Base-by-base conservation (phyloP, 2,329 filamentous ascomycete genomes). In the Leptographium lundbergii region DNA sequence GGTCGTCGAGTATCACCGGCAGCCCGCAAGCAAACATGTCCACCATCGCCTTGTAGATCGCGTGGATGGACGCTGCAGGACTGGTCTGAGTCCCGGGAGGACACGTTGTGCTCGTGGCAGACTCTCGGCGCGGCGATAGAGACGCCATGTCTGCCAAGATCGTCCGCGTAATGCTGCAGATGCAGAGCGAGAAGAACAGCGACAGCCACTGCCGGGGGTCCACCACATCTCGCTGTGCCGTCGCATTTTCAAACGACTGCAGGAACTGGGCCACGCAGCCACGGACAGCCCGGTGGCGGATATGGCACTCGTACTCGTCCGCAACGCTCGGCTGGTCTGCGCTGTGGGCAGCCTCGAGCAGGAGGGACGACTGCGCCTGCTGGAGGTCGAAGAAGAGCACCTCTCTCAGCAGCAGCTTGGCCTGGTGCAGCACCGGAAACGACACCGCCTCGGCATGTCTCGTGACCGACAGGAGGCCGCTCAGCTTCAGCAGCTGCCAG, bases 151-250 rank as follows among this genome's bases (percentile, higher is more conserved):
- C 77, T 19, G 76, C 70, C 6, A 82, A 68, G 1, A 84, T 72
- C 1, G 79, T 79, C 55, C 76, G 75, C 24, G 78, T 73, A 32
- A 80, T 71, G 65, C 79, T 82, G 64, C 84, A 81, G n/a, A 84
- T 77, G 66, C 80, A 82, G 22, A 84, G 67, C 14, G 81, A 77
- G 56, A 80, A 70, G 61, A 82, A 81, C 4, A 75, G 67, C 2
- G 80, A 77, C 19, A 81, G 66, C 75, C 78, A 81, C 58, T 72
- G 72, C 62, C 73, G 74, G 10, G 73, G 69, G 27, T 72, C 71
- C 25, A 74, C 66, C 6, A 69, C 67, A n/a, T 69, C 68, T 36
- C 69, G 69, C 27, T 72, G 70, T 59, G 74, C 67, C 2, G 75
- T 72, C 22, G 71, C 71, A 4, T 68, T 69, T 62, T 83, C 81